phyloP scores from a whole-genome alignment of 2,329 filamentous ascomycete species.

The Pseudogymnoascus sp. region DNA sequence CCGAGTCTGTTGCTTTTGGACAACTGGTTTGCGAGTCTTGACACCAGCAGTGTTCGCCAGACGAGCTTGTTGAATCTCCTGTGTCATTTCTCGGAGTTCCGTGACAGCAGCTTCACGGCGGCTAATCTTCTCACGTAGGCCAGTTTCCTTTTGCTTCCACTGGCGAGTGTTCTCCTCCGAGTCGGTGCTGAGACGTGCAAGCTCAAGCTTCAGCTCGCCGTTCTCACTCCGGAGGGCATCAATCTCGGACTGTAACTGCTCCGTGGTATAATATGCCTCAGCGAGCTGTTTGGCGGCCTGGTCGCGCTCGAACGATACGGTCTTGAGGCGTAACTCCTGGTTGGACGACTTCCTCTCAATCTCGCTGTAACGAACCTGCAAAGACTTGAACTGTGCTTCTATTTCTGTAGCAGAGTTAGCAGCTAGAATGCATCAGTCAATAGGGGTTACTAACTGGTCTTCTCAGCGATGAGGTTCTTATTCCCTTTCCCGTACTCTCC shows the following conservation, averaged over 20 bases:
- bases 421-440: neutral
- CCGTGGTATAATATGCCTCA: conserved; percentile 51
- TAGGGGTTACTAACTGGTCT: conserved; percentile 42
- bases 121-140: conserved; percentile 33
- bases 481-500: conserved; percentile 34
- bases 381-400: conserved; percentile 50
- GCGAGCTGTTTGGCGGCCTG: conserved; percentile 56
- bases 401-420: conserved; percentile 36
- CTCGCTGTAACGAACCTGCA: conserved; percentile 56
- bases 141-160: conserved; percentile 34
- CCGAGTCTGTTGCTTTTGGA: neutral
- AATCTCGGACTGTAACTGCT: conserved; percentile 36
- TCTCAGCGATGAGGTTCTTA: conserved; percentile 43
- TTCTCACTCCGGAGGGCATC: conserved; percentile 32
- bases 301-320: conserved; percentile 57
- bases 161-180: conserved; percentile 33
- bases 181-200: conserved; percentile 34
- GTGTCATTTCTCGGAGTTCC: conserved; percentile 14
- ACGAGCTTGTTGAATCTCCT: conserved; percentile 12
- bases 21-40: neutral
- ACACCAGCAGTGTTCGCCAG: neutral
- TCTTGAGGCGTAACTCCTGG: conserved; percentile 57
- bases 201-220: conserved; percentile 21
- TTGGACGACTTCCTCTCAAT: conserved; percentile 55
- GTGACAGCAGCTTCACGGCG: conserved; percentile 13